These are phyloP conservation scores for Jaenimonas drosophilae DNA, from an alignment of 208 protist species.

Conservation along the genomic window DNA sequence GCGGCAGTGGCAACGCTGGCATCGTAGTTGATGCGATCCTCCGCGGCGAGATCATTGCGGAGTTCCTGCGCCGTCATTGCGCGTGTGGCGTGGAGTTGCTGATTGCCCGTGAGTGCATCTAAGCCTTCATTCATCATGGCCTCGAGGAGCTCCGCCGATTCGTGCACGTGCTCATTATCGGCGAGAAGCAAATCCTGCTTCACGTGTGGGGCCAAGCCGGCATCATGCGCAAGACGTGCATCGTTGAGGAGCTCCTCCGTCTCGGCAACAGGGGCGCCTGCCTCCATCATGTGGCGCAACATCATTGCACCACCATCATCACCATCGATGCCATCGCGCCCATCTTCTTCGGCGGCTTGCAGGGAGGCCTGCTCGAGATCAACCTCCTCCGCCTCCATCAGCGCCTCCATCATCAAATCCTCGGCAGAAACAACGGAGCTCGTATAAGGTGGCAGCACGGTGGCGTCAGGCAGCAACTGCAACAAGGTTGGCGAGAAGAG, in stretches of 20 bases:
- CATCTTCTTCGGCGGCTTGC: not conserved
- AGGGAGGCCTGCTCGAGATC: conserved; percentile 1
- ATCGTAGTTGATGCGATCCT: conserved; percentile 53
- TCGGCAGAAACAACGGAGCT: conserved; percentile 47
- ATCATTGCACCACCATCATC: conserved; percentile 22
- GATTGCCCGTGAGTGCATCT: conserved; percentile 11
- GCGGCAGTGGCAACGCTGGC: too few relatives aligned
- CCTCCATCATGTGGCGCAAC: conserved; percentile 24
- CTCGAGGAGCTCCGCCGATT: conserved; percentile 68
- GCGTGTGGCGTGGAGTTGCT: conserved; percentile 10
- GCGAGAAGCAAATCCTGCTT: conserved; percentile 14
- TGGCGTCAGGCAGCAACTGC: conserved; percentile 77
- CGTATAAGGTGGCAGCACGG: conserved; percentile 58
- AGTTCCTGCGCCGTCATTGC: conserved; percentile 16
- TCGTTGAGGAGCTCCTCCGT: conserved; percentile 40
- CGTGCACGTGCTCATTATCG: conserved; percentile 41
- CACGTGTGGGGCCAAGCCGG: not conserved
- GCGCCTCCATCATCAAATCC: conserved; percentile 53
- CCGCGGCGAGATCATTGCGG: conserved; percentile 31
- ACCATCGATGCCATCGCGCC: conserved; percentile 5
- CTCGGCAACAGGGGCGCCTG: conserved; percentile 25
- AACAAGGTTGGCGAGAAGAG: conserved; percentile 73
- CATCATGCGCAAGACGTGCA: conserved; percentile 19
- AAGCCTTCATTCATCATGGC: conserved; percentile 58
- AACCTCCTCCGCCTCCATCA: conserved; percentile 15